These are phyloP conservation scores for Arabidopsis hybrid DNA, from an alignment of 441 rosid species.

Conservation along the genomic window DNA sequence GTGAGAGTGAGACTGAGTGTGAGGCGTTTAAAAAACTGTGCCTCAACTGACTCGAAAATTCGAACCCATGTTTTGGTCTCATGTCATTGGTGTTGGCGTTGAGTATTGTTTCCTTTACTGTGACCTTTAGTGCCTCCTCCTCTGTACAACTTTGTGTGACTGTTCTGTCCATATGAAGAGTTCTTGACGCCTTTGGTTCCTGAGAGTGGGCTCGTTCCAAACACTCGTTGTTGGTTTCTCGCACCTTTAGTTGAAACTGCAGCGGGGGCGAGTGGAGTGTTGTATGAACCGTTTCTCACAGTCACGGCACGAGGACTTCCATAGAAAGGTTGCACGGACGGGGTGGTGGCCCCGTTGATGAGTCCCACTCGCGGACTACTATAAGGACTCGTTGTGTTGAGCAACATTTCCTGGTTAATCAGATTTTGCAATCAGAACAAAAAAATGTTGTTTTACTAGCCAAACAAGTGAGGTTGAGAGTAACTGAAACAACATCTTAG, in stretches of 20 bases:
- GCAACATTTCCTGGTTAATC: conserved; percentile 36
- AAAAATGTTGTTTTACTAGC: neutral
- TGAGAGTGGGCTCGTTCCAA: conserved; percentile 41
- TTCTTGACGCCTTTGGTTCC: conserved; percentile 37
- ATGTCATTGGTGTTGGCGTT: conserved; percentile 38
- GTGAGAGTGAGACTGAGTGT: conserved; percentile 4
- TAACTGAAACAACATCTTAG: neutral
- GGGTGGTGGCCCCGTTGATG: conserved; percentile 2
- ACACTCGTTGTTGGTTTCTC: conserved; percentile 39
- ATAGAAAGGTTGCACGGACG: conserved; percentile 27
- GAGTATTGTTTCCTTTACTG: conserved; percentile 38
- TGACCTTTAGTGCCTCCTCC: conserved; percentile 34
- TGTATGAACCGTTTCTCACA: conserved; percentile 29
- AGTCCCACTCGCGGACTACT: conserved; percentile 36
- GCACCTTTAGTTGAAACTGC: conserved; percentile 27
- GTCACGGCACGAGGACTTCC: conserved; percentile 39
- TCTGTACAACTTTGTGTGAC: conserved; percentile 38
- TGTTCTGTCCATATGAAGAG: conserved; percentile 33
- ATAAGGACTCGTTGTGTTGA: conserved; percentile 27
- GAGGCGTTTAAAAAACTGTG: conserved; percentile 35
- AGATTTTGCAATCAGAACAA: conserved; percentile 18
- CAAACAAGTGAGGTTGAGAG: neutral
- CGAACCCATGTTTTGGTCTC: conserved; percentile 6
- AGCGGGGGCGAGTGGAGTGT: conserved; percentile 16
- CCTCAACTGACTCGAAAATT: conserved; percentile 2